Percentiles rank a stretch among this genome's conserved stretches.
phyloP scores from a whole-genome alignment of 2,329 filamentous ascomycete genomes.

The Neoarthrinium moseri region DNA sequence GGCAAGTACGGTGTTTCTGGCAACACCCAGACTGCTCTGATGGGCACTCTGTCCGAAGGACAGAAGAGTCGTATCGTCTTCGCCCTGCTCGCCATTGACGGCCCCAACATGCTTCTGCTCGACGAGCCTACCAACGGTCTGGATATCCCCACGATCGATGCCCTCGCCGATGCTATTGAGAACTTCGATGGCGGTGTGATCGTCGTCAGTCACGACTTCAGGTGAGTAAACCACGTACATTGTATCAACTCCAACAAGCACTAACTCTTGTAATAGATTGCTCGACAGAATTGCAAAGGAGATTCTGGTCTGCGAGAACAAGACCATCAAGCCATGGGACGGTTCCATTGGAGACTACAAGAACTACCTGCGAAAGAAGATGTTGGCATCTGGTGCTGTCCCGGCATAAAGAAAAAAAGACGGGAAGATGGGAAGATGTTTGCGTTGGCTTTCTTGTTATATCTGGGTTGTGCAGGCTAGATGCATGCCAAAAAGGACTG shows the following conservation, averaged over 20 bases:
- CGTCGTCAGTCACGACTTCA: conserved; percentile 98
- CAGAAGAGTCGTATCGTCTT: conserved; percentile 99
- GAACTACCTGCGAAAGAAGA: conserved; percentile 98
- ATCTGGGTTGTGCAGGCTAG: conserved; percentile 2
- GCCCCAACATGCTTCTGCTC: conserved; percentile 94
- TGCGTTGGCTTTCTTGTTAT: conserved; percentile 4
- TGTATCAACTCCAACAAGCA: not conserved
- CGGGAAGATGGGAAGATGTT: conserved; percentile 2
- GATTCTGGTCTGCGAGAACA: conserved; percentile 98
- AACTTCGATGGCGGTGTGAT: conserved; percentile 95
- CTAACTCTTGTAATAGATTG: conserved; percentile 56
- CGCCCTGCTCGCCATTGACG: conserved; percentile 89
- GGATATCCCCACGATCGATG: conserved; percentile 98
- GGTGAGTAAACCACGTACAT: conserved; percentile 55
- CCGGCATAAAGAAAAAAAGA: conserved; percentile 44
- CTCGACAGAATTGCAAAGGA: conserved; percentile 99
- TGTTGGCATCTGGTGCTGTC: conserved; percentile 84
- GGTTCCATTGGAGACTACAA: conserved; percentile 94
- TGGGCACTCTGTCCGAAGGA: conserved; percentile 96
- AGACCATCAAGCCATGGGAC: conserved; percentile 86
- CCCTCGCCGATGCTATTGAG: conserved; percentile 95
- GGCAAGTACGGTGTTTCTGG: conserved; percentile 91
- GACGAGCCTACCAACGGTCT: conserved; percentile 99
- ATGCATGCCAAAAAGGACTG: conserved; percentile 1
- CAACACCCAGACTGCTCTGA: conserved; percentile 92